phyloP scores from a whole-genome alignment of 352 stramenopile species.

The Pythium rishiriense region DNA sequence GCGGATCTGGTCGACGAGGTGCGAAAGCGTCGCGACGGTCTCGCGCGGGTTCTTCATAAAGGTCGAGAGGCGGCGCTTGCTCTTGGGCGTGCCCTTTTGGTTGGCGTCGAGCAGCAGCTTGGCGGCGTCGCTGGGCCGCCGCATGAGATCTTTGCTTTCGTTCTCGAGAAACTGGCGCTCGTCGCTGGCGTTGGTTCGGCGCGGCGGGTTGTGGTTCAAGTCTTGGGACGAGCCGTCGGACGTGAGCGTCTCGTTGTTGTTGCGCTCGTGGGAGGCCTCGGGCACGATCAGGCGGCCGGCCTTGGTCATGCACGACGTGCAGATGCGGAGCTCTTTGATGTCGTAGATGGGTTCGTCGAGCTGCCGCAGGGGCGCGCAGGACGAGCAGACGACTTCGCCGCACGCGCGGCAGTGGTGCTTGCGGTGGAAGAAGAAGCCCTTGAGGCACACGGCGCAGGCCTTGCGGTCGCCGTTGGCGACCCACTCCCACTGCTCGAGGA shows the following conservation, averaged over 20 bases:
- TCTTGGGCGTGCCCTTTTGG: slow-evolving; percentile 22
- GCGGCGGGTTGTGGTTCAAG: slow-evolving; percentile 31
- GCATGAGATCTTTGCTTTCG: slow-evolving; percentile 47
- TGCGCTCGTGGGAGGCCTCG: slow-evolving; percentile 13
- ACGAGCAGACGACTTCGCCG: slow-evolving; percentile 78
- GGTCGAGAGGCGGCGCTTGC: slow-evolving; percentile 31
- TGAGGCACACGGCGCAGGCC: slow-evolving; percentile 68
- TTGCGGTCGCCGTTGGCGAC: slow-evolving; percentile 71
- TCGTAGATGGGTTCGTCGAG: slow-evolving; percentile 74
- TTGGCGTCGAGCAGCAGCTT: slow-evolving; percentile 24
- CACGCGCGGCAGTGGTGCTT: slow-evolving; percentile 88
- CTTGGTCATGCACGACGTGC: slow-evolving; percentile 49
- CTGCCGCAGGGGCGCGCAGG: slow-evolving; percentile 54
- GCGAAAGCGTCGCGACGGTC: slow-evolving; percentile 50
- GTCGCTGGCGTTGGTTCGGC: slow-evolving; percentile 52
- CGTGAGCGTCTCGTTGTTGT: slow-evolving; percentile 42
- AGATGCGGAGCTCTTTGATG: slow-evolving; percentile 66
- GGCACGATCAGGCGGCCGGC: slow-evolving; percentile 23
- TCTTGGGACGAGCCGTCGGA: slow-evolving; percentile 59
- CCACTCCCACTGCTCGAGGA: slow-evolving; percentile 82
- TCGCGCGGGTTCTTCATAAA: slow-evolving; percentile 45
- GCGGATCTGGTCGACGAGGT: slow-evolving; percentile 67
- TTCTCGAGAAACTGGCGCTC: slow-evolving; percentile 64
- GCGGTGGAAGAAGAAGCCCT: slow-evolving; percentile 73
- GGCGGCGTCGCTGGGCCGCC: slow-evolving; percentile 39